A percentile compares a stretch with the other conserved stretches of the same genome.
Evolutionary conservation across 78 protist species (phyloP).

Genomic region (Dictyostelium brefeldianum): DNA sequence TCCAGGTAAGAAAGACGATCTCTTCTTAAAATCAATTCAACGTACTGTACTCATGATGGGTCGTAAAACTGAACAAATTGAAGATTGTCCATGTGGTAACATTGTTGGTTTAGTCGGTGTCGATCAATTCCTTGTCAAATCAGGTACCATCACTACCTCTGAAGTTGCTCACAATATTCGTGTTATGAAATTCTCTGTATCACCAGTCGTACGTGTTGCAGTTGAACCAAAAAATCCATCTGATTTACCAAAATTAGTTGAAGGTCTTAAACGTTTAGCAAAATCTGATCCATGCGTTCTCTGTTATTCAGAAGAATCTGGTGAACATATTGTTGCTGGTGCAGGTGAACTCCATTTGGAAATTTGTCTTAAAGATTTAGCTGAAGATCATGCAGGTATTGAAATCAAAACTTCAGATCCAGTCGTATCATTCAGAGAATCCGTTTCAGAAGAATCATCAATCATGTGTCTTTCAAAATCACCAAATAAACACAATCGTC

Average conservation of each 20-base stretch:
- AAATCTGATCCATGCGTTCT: constrained; percentile 96
- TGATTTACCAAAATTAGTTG: constrained; percentile 98
- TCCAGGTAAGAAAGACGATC: constrained; percentile 95
- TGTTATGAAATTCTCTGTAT: constrained; percentile 98
- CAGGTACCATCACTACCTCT: constrained; percentile 94
- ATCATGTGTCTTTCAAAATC: constrained; percentile 94
- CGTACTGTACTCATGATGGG: constrained; percentile 99
- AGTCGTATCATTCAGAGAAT: constrained; percentile 98
- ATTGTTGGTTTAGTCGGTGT: constrained; percentile 97
- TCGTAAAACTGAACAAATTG: constrained; percentile 92
- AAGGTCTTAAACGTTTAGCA: constrained; percentile 97
- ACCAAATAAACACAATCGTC: constrained; percentile 99
- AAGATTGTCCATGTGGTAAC: constrained; percentile 97
- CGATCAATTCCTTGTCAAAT: constrained; percentile 97
- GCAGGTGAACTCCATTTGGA: constrained; percentile 99
- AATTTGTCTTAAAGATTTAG: constrained; percentile 98
- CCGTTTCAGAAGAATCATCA: constrained; percentile 68
- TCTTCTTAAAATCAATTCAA: constrained; percentile 94
- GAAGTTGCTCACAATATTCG: constrained; percentile 89
- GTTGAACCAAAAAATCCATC: constrained; percentile 97
- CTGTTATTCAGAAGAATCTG: constrained; percentile 91
- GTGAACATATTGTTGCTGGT: constrained; percentile 99
- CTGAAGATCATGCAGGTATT: constrained; percentile 80
- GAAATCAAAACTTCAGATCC: constrained; percentile 96
- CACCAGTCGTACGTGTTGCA: constrained; percentile 99